phyloP scores from a whole-genome alignment of 2,329 filamentous ascomycete genomes.

The Metarhizium robertsii region DNA sequence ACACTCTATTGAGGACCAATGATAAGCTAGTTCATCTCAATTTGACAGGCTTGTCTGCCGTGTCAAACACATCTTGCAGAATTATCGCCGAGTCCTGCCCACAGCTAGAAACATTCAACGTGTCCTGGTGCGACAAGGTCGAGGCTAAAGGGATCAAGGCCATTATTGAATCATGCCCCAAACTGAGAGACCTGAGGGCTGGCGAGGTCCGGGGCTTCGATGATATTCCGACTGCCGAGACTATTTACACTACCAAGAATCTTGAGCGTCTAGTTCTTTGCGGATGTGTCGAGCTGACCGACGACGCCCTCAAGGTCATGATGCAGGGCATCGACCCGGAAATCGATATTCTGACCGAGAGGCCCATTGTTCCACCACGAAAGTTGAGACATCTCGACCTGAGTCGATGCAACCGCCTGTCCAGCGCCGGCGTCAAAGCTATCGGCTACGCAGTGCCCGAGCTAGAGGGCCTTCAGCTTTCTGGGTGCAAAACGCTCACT shows the following conservation, averaged over 20 bases:
- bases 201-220: slow-evolving; percentile 77
- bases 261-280: slow-evolving; percentile 76
- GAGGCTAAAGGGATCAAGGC: slow-evolving; percentile 66
- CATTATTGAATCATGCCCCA: slow-evolving; percentile 63
- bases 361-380: slow-evolving; percentile 66
- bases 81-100: slow-evolving; percentile 76
- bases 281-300: slow-evolving; percentile 69
- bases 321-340: slow-evolving; percentile 68
- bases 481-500: slow-evolving; percentile 64
- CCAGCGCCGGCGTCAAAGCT: slow-evolving; percentile 59
- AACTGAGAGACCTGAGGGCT: slow-evolving; percentile 69
- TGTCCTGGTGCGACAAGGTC: slow-evolving; percentile 88
- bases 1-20: slow-evolving; percentile 67
- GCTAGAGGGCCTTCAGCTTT: slow-evolving; percentile 75
- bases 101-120: slow-evolving; percentile 73
- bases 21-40: slow-evolving; percentile 74
- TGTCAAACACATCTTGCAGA: slow-evolving; percentile 77
- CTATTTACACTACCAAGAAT: slow-evolving; percentile 70
- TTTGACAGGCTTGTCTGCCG: slow-evolving; percentile 68
- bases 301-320: slow-evolving; percentile 63
- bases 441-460: slow-evolving; percentile 68
- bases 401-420: slow-evolving; percentile 67
- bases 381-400: slow-evolving; percentile 78
- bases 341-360: slow-evolving; percentile 70
- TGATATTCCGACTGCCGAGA: slow-evolving; percentile 59